Conservation (phyloP, 140 eudicot species). For the Bidens hawaiensis region DNA sequence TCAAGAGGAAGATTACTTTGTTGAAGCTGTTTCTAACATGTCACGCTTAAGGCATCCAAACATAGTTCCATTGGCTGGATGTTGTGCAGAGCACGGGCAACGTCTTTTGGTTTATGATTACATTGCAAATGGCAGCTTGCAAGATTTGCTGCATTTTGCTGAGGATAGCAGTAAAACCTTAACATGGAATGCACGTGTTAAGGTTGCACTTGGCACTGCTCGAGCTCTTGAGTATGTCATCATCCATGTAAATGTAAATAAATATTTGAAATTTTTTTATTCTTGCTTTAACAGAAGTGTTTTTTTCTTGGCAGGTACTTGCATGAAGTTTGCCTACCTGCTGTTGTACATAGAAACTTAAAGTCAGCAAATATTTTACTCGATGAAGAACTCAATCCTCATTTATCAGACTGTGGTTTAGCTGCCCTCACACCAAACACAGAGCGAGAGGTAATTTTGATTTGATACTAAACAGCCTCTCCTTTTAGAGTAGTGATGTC, state of each 20-base stretch:
- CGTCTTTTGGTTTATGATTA: slow-evolving; percentile 87
- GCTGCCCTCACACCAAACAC: slow-evolving; percentile 93
- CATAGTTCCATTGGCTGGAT: slow-evolving; percentile 66
- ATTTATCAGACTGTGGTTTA: too few species aligned
- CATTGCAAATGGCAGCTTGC: slow-evolving; percentile 83
- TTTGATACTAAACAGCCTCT: too few species aligned
- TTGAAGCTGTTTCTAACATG: slow-evolving; percentile 95
- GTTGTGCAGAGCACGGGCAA: slow-evolving; percentile 93
- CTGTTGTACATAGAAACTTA: slow-evolving; percentile 95
- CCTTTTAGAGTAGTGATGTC: neutral
- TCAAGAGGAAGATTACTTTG: slow-evolving; percentile 93
- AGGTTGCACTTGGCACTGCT: slow-evolving; percentile 98
- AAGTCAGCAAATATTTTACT: too few species aligned
- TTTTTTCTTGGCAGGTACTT: slow-evolving; percentile 60
- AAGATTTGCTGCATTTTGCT: slow-evolving; percentile 82
- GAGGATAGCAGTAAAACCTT: slow-evolving; percentile 68
- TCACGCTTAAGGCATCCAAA: slow-evolving; percentile 92
- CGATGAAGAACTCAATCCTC: too few species aligned
- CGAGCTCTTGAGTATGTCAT: slow-evolving; percentile 86
- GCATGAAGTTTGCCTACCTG: slow-evolving; percentile 98
- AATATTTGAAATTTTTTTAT: neutral
- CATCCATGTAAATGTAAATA: too few species aligned
- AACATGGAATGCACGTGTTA: slow-evolving; percentile 93
- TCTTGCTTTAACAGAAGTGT: neutral
- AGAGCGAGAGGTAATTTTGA: slow-evolving; percentile 66